Evolutionary conservation across 129 eudicot species (phyloP).

Genomic region (Flaveria ramosissima): DNA sequence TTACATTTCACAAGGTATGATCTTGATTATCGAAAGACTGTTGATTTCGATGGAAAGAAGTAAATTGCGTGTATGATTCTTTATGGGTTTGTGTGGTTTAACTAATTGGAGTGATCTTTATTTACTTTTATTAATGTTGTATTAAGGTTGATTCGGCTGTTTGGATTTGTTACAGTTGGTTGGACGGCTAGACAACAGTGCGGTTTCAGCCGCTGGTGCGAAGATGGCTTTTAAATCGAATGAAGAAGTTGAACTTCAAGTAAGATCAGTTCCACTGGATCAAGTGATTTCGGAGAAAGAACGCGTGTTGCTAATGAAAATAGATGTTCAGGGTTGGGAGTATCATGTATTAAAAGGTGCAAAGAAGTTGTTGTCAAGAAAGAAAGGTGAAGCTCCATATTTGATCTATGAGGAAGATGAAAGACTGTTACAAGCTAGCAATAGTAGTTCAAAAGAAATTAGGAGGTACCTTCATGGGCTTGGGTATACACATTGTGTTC

Average conservation of each 20-base stretch:
- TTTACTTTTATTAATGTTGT: neutral
- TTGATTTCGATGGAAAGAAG: too few species aligned
- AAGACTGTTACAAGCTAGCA: constrained; percentile 42
- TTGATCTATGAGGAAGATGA: constrained; percentile 94
- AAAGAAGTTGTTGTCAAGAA: constrained; percentile 67
- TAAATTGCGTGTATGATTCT: too few species aligned
- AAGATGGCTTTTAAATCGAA: constrained; percentile 92
- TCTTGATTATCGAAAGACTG: neutral
- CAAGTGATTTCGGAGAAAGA: constrained; percentile 60
- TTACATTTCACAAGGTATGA: constrained; percentile 80
- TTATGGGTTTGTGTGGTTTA: too few species aligned
- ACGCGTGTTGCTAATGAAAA: constrained; percentile 61
- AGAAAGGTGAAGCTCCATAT: constrained; percentile 82
- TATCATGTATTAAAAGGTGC: constrained; percentile 82
- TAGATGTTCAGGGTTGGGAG: constrained; percentile 98
- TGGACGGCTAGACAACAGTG: constrained; percentile 96
- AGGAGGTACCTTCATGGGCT: constrained; percentile 59
- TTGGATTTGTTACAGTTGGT: constrained; percentile 57
- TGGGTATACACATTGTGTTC: constrained; percentile 72
- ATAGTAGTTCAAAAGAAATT: constrained; percentile 62
- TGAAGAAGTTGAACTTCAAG: constrained; percentile 71
- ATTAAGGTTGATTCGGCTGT: too few species aligned
- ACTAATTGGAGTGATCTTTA: too few species aligned
- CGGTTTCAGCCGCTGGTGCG: constrained; percentile 89
- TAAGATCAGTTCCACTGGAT: constrained; percentile 58